These are phyloP conservation scores for Scalesia atractyloides DNA, from an alignment of 129 eudicot species.

Conservation along the genomic window DNA sequence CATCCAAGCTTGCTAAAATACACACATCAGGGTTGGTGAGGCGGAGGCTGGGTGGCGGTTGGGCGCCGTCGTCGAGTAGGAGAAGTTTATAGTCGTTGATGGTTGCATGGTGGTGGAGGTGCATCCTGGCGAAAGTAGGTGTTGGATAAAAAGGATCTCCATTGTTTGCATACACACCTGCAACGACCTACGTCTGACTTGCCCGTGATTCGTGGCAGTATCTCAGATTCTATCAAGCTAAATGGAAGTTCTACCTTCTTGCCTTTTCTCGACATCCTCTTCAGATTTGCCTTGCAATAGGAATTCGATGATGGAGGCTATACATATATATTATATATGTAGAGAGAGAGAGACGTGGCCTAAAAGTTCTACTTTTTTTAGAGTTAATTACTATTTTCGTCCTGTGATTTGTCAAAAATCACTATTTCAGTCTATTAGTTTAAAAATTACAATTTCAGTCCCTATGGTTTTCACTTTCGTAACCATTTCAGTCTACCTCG, in stretches of 20 bases:
- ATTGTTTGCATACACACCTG: constrained; percentile 4
- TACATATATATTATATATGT: too few species aligned
- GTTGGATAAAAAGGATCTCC: neutral
- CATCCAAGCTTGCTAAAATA: neutral
- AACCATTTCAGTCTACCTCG: too few species aligned
- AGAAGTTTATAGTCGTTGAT: neutral
- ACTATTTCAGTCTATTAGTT: too few species aligned
- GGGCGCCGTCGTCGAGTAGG: neutral
- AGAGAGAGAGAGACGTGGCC: too few species aligned
- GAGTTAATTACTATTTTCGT: too few species aligned
- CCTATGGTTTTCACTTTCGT: too few species aligned
- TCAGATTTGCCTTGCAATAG: neutral
- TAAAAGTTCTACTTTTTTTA: too few species aligned
- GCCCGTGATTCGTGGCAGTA: neutral
- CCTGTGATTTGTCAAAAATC: too few species aligned
- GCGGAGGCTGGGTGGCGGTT: neutral
- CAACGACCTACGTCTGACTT: neutral
- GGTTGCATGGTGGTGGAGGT: neutral
- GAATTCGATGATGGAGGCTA: too few species aligned
- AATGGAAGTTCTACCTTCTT: neutral
- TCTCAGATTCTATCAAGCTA: neutral
- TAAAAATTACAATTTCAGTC: too few species aligned
- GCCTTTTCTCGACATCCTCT: neutral
- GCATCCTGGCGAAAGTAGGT: neutral
- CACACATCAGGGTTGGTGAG: neutral